These are phyloP conservation scores for Candida maltosa DNA, from an alignment of 805 yeast species.

Conservation along the genomic window DNA sequence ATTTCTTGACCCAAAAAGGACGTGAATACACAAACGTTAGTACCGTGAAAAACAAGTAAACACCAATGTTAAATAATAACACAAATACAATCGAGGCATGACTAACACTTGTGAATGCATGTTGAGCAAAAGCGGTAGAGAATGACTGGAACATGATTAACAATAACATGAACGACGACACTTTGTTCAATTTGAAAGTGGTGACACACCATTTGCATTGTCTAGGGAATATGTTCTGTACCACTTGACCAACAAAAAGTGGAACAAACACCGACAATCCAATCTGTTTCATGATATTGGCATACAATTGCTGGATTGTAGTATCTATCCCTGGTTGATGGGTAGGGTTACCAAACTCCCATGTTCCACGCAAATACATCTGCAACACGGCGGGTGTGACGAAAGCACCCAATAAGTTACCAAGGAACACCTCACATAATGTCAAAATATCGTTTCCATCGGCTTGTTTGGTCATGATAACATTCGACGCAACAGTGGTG, in stretches of 20 bases:
- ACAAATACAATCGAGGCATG: constrained; percentile 69
- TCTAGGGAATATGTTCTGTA: constrained; percentile 67
- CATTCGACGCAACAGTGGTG: constrained; percentile 88
- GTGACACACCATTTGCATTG: constrained; percentile 59
- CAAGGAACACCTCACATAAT: constrained; percentile 80
- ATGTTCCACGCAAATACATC: constrained; percentile 55
- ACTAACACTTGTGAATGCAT: constrained; percentile 71
- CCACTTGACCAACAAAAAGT: constrained; percentile 79
- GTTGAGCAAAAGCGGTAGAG: constrained; percentile 81
- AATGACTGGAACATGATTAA: constrained; percentile 77
- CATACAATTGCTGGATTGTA: constrained; percentile 57
- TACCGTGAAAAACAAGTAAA: constrained; percentile 72
- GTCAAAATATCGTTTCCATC: constrained; percentile 79
- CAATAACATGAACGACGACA: constrained; percentile 77
- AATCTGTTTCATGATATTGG: constrained; percentile 80
- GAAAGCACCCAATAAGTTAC: constrained; percentile 82
- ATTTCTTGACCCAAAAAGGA: constrained; percentile 45
- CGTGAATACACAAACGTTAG: constrained; percentile 60
- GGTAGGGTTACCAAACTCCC: constrained; percentile 77
- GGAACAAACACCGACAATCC: constrained; percentile 85
- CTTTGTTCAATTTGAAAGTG: constrained; percentile 61
- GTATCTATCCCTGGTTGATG: constrained; percentile 45
- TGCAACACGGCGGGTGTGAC: constrained; percentile 83
- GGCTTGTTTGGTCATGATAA: constrained; percentile 85
- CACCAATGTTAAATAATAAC: constrained; percentile 79